Percentiles rank a stretch among this genome's conserved stretches.
Evolutionary conservation across 2,329 filamentous ascomycete species (phyloP).

Genomic region (Fusarium denticulatum): DNA sequence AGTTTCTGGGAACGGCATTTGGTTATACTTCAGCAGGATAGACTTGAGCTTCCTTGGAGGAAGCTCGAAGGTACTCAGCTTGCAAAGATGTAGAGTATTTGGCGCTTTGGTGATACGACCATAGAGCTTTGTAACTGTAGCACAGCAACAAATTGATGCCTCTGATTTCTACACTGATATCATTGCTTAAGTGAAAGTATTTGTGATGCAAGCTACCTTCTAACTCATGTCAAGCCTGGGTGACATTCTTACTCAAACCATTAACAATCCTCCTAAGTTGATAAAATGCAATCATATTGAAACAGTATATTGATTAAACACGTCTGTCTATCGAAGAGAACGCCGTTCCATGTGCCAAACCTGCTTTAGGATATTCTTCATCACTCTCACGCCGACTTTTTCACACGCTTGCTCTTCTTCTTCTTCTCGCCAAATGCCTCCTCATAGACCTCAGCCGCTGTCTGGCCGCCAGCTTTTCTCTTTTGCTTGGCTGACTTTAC

Average conservation of each 20-base stretch:
- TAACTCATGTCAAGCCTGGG: background rate
- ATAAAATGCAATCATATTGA: background rate
- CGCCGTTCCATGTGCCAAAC: slow-evolving; percentile 40
- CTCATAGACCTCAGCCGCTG: slow-evolving; percentile 70
- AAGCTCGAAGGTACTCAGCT: background rate
- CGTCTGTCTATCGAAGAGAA: slow-evolving; percentile 35
- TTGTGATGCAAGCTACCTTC: no score
- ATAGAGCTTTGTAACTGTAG: background rate
- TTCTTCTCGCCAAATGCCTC: slow-evolving; percentile 66
- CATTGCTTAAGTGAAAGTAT: background rate
- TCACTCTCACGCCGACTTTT: slow-evolving; percentile 44
- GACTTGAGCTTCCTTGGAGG: background rate
- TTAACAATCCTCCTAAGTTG: background rate
- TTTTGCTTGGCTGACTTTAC: slow-evolving; percentile 82
- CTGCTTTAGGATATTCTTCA: slow-evolving; percentile 28
- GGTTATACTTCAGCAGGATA: background rate
- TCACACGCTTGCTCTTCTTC: slow-evolving; percentile 63
- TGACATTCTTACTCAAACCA: background rate
- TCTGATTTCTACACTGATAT: background rate
- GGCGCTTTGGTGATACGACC: background rate
- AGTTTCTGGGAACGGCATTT: background rate
- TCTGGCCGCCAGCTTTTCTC: slow-evolving; percentile 72
- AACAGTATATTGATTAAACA: slow-evolving; percentile 30
- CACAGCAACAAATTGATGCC: background rate
- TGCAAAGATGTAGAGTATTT: background rate